Conservation (phyloP, 2,329 filamentous ascomycete species). For the Pseudopyricularia cyperi region DNA sequence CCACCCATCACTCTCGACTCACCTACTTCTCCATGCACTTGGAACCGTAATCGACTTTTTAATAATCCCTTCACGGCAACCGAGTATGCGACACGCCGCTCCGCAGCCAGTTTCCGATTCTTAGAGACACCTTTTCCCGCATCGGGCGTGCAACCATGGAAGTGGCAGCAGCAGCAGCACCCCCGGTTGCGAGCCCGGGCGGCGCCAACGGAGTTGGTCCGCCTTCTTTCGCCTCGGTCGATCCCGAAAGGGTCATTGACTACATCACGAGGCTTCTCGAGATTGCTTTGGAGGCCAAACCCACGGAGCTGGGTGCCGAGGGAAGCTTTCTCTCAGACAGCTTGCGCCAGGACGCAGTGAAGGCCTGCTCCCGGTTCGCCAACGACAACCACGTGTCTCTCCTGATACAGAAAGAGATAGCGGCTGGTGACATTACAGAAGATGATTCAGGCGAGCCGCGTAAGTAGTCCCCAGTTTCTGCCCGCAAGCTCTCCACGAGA, state of each 20-base stretch:
- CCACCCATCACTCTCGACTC: background rate
- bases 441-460: conserved; percentile 31
- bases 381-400: conserved; percentile 76
- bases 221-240: conserved; percentile 41
- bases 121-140: background rate
- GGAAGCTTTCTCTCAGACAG: conserved; percentile 72
- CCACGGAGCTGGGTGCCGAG: conserved; percentile 63
- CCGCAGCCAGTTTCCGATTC: background rate
- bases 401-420: conserved; percentile 78
- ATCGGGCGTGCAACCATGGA: conserved; percentile 12
- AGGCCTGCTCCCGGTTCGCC: conserved; percentile 80
- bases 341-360: conserved; percentile 65
- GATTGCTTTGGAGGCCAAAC: conserved; percentile 61
- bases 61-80: background rate
- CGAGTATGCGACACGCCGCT: background rate
- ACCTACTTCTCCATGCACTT: background rate
- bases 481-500: conserved; percentile 12
- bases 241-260: conserved; percentile 57
- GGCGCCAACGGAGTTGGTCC: conserved; percentile 31
- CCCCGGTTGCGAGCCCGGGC: conserved; percentile 26
- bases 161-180: conserved; percentile 41
- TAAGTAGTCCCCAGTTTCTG: conserved; percentile 12
- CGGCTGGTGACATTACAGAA: conserved; percentile 34
- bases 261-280: conserved; percentile 59
- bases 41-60: background rate